These are phyloP conservation scores for Eugenia klotzschiana DNA, from an alignment of 441 rosid genomes.

Conservation along the genomic window DNA sequence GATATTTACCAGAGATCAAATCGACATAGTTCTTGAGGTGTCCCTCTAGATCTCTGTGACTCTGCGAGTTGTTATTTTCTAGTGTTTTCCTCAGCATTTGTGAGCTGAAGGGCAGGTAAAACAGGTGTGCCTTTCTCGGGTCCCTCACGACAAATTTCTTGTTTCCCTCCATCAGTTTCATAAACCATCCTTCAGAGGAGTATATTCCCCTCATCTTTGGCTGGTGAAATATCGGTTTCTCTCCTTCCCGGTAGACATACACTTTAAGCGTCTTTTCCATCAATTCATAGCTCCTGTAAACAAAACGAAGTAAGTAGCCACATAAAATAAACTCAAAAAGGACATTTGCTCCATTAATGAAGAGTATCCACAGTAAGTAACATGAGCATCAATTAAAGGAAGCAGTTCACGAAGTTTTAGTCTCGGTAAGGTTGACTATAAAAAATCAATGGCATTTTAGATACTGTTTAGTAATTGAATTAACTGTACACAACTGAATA, in stretches of 20 bases:
- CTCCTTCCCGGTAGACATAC: conserved; percentile 72
- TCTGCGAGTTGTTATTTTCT: conserved; percentile 18
- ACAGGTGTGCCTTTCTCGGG: conserved; percentile 77
- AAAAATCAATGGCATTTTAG: neutral
- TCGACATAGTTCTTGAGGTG: conserved; percentile 42
- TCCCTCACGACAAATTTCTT: conserved; percentile 59
- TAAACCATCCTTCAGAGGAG: conserved; percentile 93
- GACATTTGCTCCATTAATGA: neutral
- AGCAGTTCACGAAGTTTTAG: neutral
- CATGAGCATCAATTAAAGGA: neutral
- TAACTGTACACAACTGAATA: neutral
- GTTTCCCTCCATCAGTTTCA: conserved; percentile 74
- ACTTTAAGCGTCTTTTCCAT: conserved; percentile 72
- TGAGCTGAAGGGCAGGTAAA: conserved; percentile 71
- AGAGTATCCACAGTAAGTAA: neutral
- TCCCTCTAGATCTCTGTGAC: conserved; percentile 25
- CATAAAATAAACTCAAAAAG: neutral
- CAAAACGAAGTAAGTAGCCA: neutral
- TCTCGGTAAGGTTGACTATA: neutral
- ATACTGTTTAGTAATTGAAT: neutral
- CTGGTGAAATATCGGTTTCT: conserved; percentile 68
- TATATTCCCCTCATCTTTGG: conserved; percentile 68
- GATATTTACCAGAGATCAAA: conserved; percentile 42
- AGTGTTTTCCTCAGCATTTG: conserved; percentile 36
- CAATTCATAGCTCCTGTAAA: conserved; percentile 60